Percentiles rank a stretch among this genome's conserved stretches.
Conservation (phyloP, 257 asterid species). For the Solanum pennellii region DNA sequence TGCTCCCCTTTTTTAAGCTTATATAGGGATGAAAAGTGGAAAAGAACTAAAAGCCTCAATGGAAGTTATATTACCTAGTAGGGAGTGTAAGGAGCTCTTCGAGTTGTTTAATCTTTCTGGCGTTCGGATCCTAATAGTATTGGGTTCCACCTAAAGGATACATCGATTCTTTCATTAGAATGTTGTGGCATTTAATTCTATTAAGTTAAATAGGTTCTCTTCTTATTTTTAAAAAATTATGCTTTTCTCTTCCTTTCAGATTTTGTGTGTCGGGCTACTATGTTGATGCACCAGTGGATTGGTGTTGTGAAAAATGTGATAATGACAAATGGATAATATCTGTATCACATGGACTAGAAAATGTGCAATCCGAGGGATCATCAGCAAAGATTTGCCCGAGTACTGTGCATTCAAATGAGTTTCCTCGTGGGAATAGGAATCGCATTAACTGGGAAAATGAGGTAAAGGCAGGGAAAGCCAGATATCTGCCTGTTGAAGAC, state of each 20-base stretch:
- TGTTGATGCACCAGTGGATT: conserved; percentile 6
- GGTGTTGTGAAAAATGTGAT: conserved; percentile 46
- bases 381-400: background rate
- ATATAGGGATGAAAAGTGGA: too few relatives aligned
- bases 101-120: too few relatives aligned
- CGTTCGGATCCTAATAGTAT: too few relatives aligned
- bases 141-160: too few relatives aligned
- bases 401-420: too few relatives aligned
- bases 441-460: background rate
- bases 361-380: background rate
- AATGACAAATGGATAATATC: background rate
- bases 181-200: too few relatives aligned
- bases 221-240: background rate
- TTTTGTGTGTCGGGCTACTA: conserved; percentile 29
- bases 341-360: conserved; percentile 2
- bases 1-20: background rate
- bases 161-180: too few relatives aligned
- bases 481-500: background rate
- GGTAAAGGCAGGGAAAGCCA: too few relatives aligned
- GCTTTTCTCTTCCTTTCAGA: conserved; percentile 13
- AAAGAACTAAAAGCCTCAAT: too few relatives aligned
- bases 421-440: background rate
- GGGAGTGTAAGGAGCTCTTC: too few relatives aligned
- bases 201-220: background rate
- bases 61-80: too few relatives aligned